Conservation (phyloP, 2,329 filamentous ascomycete species). For the Mycosphaerella arachidis region DNA sequence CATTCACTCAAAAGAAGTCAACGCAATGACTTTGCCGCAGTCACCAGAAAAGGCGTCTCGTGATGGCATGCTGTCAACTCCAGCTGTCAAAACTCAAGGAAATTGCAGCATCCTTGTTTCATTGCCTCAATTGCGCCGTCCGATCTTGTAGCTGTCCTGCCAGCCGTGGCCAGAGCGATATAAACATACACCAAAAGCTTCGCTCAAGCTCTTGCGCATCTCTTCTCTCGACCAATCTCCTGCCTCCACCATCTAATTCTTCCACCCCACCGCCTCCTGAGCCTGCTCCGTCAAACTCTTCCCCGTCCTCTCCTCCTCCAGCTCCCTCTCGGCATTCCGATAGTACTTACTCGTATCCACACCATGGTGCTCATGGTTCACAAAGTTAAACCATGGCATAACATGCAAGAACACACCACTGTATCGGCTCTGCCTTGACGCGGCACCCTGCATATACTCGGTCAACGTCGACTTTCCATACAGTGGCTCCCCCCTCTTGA, state of each 20-base stretch:
- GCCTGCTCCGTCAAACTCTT: slow-evolving; percentile 8
- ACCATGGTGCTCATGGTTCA: slow-evolving; percentile 93
- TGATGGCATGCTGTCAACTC: too few relatives aligned
- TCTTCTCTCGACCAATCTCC: too few relatives aligned
- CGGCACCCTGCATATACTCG: slow-evolving; percentile 89
- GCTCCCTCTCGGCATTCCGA: slow-evolving; percentile 85
- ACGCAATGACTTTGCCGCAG: too few relatives aligned
- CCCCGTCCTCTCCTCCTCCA: slow-evolving; percentile 67
- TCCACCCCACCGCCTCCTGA: not conserved
- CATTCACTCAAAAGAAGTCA: too few relatives aligned
- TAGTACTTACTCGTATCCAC: slow-evolving; percentile 99
- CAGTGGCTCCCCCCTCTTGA: slow-evolving; percentile 84
- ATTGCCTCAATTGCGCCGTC: not conserved
- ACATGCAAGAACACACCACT: slow-evolving; percentile 77
- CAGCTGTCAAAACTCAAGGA: not conserved
- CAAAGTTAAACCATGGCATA: slow-evolving; percentile 96
- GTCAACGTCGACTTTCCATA: slow-evolving; percentile 77
- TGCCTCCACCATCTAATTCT: not conserved
- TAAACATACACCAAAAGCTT: slow-evolving; percentile 1
- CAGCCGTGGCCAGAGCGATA: slow-evolving; percentile 1
- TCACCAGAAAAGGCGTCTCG: too few relatives aligned
- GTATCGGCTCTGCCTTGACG: slow-evolving; percentile 88
- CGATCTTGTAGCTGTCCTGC: not conserved
- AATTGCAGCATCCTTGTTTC: not conserved
- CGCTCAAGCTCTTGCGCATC: not conserved